Base-by-base conservation (phyloP, 2,329 filamentous ascomycete species). In the Cytospora piceae region DNA sequence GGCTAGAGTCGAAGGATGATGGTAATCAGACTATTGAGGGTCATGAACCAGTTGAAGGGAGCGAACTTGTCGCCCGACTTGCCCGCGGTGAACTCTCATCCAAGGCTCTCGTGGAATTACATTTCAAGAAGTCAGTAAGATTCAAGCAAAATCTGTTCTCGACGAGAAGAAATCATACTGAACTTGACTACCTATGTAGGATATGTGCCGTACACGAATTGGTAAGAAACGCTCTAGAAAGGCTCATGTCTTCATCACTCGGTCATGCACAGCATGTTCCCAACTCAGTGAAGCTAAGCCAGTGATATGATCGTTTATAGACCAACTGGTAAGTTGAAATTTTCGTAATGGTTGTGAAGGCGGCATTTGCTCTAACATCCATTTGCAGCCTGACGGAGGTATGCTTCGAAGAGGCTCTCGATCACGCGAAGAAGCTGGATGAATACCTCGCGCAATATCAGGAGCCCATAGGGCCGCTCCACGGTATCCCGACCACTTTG, bases 301-400 rank as follows among this genome's bases (percentile, higher is more conserved):
- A n/a, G n/a, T n/a, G n/a, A n/a, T n/a, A 11, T n/a, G 6, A n/a
- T 29, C 15, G 39, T 42, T 11, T 54, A 56, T n/a, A 67, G 66
- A 67, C 66, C 15, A 67, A 65, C 46, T 67, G 66, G 66, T 61
- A 6, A 32, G 66, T 39, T 11, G 5, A n/a, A 0, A 2, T 31
- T 27, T 7, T 14, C 31, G 7, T n/a, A 0, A 24, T 27, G 7
- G 6, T 1, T 34, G 4, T 0, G 6, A 42, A 6, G 1, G 9
- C 8, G n/a, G 4, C 17, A 9, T 8, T 4, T 9, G 17, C 8
- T 20, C 49, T 55, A 34, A 66, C 15, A 4, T 2, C 4, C 14
- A 12, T 14, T 17, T 39, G 11, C 22, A 67, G 66, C 20, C 52
- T 67, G 3, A 67, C 66, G 5, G 66, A 67, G 27, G 49, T 67